Conservation (phyloP, 2,329 filamentous ascomycete genomes). For the Alternaria conjuncta region DNA sequence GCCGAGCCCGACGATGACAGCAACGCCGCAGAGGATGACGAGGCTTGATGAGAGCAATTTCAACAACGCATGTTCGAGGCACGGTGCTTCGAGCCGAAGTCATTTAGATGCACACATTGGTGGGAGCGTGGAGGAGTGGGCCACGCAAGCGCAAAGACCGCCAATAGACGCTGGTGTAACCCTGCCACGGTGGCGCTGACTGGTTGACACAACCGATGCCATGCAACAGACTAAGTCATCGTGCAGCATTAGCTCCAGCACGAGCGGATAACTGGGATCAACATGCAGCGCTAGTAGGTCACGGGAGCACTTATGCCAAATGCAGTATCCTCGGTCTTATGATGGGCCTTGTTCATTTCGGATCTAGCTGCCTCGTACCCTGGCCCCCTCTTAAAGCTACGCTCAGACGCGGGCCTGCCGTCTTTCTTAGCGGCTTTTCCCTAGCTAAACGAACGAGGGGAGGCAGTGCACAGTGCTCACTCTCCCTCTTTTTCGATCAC, state of each 20-base stretch:
- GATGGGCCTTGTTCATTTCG: background rate
- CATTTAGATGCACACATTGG: constrained; percentile 6
- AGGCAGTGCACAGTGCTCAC: constrained; percentile 5
- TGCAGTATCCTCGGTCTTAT: background rate
- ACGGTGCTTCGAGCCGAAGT: constrained; percentile 14
- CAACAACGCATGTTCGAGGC: constrained; percentile 26
- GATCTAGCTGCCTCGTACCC: constrained; percentile 15
- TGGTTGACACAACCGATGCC: constrained; percentile 26
- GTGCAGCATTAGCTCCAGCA: constrained; percentile 11
- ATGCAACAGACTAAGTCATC: constrained; percentile 14
- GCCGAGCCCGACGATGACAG: constrained; percentile 19
- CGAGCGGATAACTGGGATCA: background rate
- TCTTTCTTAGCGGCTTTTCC: constrained; percentile 26
- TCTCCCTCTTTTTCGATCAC: background rate
- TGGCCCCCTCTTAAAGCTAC: constrained; percentile 23
- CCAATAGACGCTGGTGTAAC: constrained; percentile 34
- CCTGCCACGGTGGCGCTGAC: constrained; percentile 21
- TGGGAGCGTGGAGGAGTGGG: constrained; percentile 17
- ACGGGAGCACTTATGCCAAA: constrained; percentile 1
- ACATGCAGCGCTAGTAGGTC: constrained; percentile 26
- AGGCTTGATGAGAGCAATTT: constrained; percentile 17
- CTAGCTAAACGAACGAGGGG: constrained; percentile 6
- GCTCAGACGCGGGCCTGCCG: constrained; percentile 20
- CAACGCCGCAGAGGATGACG: constrained; percentile 14
- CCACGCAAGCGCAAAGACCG: constrained; percentile 25